These are phyloP conservation scores for Penicillium waksmanii DNA, from an alignment of 495 filamentous ascomycete species.

Conservation along the genomic window DNA sequence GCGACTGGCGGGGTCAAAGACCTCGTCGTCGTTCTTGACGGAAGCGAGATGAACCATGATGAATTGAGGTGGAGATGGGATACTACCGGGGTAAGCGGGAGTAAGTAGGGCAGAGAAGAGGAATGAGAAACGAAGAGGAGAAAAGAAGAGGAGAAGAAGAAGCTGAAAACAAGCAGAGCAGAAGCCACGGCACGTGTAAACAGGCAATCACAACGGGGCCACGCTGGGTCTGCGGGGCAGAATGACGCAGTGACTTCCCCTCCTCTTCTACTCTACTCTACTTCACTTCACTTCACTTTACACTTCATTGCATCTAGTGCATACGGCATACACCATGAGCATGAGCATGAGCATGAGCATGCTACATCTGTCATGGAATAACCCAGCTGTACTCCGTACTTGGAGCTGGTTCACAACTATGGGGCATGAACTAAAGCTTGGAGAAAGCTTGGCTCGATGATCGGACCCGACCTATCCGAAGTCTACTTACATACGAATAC, in stretches of 20 bases:
- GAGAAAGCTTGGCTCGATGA: slow-evolving; percentile 31
- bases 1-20: slow-evolving; percentile 24
- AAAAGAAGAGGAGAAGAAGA: background rate
- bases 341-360: no score
- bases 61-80: background rate
- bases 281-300: slow-evolving; percentile 3
- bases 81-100: background rate
- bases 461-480: slow-evolving; percentile 10
- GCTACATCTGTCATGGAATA: background rate
- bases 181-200: background rate
- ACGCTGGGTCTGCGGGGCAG: slow-evolving; percentile 8
- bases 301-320: background rate
- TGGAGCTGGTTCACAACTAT: no score
- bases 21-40: slow-evolving; percentile 38
- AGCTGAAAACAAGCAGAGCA: background rate
- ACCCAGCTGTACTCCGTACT: background rate
- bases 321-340: no score
- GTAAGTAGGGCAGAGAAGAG: background rate
- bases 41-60: slow-evolving; percentile 46
- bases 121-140: slow-evolving; percentile 1
- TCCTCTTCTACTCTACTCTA: background rate
- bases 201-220: background rate
- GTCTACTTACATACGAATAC: no score
- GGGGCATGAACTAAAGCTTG: slow-evolving; percentile 22
- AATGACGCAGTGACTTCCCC: slow-evolving; percentile 17